Percentiles rank a stretch among this genome's conserved stretches.
Evolutionary conservation across 2,329 filamentous ascomycete genomes (phyloP).

Genomic region (Hypoxylon sp.): DNA sequence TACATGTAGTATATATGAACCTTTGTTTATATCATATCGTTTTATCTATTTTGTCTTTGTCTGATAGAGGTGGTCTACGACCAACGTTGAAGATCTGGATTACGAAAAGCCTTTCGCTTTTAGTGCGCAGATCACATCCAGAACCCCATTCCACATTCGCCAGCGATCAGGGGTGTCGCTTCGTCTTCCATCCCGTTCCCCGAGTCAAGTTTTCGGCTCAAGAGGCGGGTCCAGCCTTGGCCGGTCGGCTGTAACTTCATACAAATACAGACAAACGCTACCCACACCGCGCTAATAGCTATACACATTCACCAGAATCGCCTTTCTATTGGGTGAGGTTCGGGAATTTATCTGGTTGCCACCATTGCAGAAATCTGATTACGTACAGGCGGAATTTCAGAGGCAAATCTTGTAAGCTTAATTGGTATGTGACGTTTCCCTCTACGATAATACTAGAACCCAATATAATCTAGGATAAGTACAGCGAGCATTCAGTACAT

Average conservation of each 20-base stretch:
- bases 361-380: slow-evolving; percentile 30
- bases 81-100: slow-evolving; percentile 11
- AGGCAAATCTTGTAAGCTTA: slow-evolving; percentile 18
- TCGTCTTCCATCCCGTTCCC: slow-evolving; percentile 42
- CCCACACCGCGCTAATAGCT: slow-evolving; percentile 27
- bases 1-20: neutral
- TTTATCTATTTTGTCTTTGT: neutral
- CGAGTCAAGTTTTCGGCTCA: slow-evolving; percentile 50
- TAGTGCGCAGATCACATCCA: slow-evolving; percentile 22
- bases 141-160: slow-evolving; percentile 33
- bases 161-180: slow-evolving; percentile 34
- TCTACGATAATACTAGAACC: neutral
- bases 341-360: slow-evolving; percentile 44
- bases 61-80: neutral
- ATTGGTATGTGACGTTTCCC: slow-evolving; percentile 25
- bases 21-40: slow-evolving; percentile 9
- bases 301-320: slow-evolving; percentile 19
- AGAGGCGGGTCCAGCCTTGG: slow-evolving; percentile 36
- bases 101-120: slow-evolving; percentile 18
- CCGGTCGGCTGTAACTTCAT: slow-evolving; percentile 39
- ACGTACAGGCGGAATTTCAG: slow-evolving; percentile 29
- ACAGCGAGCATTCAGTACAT: neutral
- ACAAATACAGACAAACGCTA: slow-evolving; percentile 24
- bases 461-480: slow-evolving; percentile 1
- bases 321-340: slow-evolving; percentile 32